Percentiles rank a stretch among this genome's conserved stretches.
These are phyloP conservation scores for Vitis cinerea DNA, from an alignment of 164 flowering plant genomes.

Conservation along the genomic window DNA sequence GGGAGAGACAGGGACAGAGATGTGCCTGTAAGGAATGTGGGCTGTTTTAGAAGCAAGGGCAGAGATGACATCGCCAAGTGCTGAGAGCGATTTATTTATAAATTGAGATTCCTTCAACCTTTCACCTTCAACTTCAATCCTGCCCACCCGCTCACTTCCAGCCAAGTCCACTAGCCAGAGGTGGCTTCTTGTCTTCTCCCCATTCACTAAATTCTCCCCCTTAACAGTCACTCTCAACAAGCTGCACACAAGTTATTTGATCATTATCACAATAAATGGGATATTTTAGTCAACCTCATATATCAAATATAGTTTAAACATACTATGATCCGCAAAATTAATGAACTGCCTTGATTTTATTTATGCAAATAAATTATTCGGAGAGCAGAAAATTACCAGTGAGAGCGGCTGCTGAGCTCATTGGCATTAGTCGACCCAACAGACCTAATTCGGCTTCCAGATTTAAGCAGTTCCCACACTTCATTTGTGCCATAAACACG, in stretches of 20 bases:
- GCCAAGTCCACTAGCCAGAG: constrained; percentile 92
- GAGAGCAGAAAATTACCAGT: constrained; percentile 51
- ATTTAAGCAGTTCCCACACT: constrained; percentile 76
- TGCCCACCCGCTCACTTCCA: constrained; percentile 86
- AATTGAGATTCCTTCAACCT: constrained; percentile 85
- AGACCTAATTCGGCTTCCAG: constrained; percentile 68
- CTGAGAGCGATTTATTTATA: constrained; percentile 80
- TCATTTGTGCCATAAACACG: constrained; percentile 55
- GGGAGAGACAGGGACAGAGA: constrained; percentile 18
- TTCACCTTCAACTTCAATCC: constrained; percentile 83
- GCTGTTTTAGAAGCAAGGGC: constrained; percentile 75
- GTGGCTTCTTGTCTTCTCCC: constrained; percentile 67
- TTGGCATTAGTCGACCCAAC: constrained; percentile 94
- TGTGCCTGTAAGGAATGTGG: constrained; percentile 76
- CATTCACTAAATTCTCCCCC: constrained; percentile 65
- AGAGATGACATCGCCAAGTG: constrained; percentile 85
- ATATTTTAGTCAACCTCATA: no score
- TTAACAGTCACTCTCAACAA: constrained; percentile 71
- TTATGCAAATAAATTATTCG: no score
- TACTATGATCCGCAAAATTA: background rate
- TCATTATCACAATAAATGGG: background rate
- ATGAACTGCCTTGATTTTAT: no score
- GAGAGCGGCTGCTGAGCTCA: constrained; percentile 90
- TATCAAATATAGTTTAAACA: no score
- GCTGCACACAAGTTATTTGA: constrained; percentile 30